Evolutionary conservation across 2,329 filamentous ascomycete genomes (phyloP).

Genomic region (Thielaviopsis musarum): DNA sequence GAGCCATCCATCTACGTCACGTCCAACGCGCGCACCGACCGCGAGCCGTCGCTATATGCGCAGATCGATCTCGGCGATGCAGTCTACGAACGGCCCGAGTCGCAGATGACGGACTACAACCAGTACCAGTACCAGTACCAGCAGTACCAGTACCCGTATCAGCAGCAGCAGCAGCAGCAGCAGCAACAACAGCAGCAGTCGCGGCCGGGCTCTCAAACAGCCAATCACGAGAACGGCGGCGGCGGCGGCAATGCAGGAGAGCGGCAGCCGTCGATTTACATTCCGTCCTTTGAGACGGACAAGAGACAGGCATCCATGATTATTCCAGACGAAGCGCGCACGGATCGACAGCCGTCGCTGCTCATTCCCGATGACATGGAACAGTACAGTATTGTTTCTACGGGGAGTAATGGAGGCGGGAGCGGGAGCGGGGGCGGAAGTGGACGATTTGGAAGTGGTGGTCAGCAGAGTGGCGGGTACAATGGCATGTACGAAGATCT

Average conservation of each 20-base stretch:
- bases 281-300: constrained; percentile 8
- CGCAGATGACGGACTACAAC: constrained; percentile 7
- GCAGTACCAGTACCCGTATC: neutral
- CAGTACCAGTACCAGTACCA: neutral
- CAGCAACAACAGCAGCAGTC: neutral
- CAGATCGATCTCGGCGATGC: constrained; percentile 9
- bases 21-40: constrained; percentile 3
- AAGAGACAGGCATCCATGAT: constrained; percentile 9
- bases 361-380: constrained; percentile 11
- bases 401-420: neutral
- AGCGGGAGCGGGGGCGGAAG: neutral
- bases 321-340: constrained; percentile 10
- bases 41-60: constrained; percentile 8
- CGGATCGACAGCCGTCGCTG: constrained; percentile 8
- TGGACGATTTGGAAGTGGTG: neutral
- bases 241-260: neutral
- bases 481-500: constrained; percentile 9
- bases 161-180: neutral
- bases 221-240: neutral
- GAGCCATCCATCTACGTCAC: constrained; percentile 12
- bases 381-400: neutral
- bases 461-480: constrained; percentile 5
- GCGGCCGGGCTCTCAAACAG: neutral
- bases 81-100: constrained; percentile 6
- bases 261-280: constrained; percentile 8